Conservation (phyloP, 805 yeast species). For the Diddensiella santjacobensis region DNA sequence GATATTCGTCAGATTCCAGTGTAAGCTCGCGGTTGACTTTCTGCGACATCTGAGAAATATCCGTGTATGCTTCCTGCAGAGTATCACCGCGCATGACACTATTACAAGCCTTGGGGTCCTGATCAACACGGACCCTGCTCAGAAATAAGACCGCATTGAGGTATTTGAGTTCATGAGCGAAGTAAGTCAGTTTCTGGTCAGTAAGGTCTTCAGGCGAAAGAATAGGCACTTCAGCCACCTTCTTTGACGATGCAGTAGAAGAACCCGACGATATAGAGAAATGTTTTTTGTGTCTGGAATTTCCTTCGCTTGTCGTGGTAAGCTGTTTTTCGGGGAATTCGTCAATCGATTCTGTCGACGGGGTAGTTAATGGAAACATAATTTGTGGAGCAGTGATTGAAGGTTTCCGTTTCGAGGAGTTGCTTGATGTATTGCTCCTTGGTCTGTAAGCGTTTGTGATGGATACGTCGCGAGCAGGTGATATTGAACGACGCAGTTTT, state of each 20-base stretch:
- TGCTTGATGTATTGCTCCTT: background rate
- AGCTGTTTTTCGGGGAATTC: too few species aligned
- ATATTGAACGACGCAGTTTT: background rate
- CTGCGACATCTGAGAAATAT: constrained; percentile 14
- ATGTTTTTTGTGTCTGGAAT: background rate
- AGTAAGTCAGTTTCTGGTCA: constrained; percentile 4
- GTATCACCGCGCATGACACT: constrained; percentile 12
- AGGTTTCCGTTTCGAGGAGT: background rate
- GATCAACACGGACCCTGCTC: constrained; percentile 11
- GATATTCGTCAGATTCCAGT: constrained; percentile 14
- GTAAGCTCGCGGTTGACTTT: constrained; percentile 8
- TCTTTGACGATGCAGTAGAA: background rate
- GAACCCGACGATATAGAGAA: background rate
- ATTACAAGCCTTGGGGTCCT: constrained; percentile 7
- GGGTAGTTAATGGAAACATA: background rate
- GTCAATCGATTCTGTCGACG: background rate
- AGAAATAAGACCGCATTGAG: constrained; percentile 18
- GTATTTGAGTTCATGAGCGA: constrained; percentile 16
- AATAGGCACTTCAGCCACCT: background rate
- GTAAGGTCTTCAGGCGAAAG: constrained; percentile 3
- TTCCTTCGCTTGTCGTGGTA: background rate
- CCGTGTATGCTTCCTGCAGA: constrained; percentile 10
- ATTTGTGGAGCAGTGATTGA: constrained; percentile 2
- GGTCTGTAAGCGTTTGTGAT: background rate
- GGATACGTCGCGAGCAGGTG: background rate